phyloP scores from a whole-genome alignment of 1,284 basidiomycete genomes.

The Bjerkandera adusta region DNA sequence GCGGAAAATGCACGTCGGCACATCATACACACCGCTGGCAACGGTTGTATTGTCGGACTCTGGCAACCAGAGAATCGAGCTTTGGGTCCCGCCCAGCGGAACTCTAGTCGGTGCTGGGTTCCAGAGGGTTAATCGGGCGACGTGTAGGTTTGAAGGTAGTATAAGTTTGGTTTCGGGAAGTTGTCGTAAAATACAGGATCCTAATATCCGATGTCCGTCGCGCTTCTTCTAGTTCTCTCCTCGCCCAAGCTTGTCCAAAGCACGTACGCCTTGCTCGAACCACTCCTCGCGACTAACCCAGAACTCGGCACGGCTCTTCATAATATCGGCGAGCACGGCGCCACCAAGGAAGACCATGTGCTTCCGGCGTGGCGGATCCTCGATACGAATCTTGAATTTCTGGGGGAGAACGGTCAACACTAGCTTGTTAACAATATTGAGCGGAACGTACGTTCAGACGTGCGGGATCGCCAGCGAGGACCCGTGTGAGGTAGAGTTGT shows the following conservation, averaged over 20 bases:
- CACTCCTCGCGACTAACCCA: conserved; percentile 94
- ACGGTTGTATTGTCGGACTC: too few species aligned
- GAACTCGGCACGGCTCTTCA: conserved; percentile 94
- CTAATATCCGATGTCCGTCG: conserved; percentile 7
- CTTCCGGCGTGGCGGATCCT: conserved; percentile 96
- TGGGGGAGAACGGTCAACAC: conserved; percentile 32
- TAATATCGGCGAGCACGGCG: conserved; percentile 95
- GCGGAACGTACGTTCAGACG: conserved; percentile 76
- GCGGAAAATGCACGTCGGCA: too few species aligned
- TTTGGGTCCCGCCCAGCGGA: too few species aligned
- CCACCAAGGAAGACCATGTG: conserved; percentile 99
- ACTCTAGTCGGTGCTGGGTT: too few species aligned
- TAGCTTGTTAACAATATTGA: not conserved
- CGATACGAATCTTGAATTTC: conserved; percentile 99
- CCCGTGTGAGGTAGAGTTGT: conserved; percentile 91
- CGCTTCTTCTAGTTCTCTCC: conserved; percentile 44
- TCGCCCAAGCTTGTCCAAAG: conserved; percentile 82
- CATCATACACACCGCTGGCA: too few species aligned
- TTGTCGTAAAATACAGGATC: conserved; percentile 9
- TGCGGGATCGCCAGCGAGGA: conserved; percentile 82
- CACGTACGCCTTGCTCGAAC: conserved; percentile 83
- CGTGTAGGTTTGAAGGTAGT: too few species aligned
- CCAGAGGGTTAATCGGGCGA: too few species aligned
- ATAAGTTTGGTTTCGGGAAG: too few species aligned
- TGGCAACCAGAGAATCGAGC: too few species aligned